Evolutionary conservation across 1,139 yeast genomes (phyloP), one percentile per base, ranked within the genome.

Genomic region (Tardiomyces digboiensis): DNA sequence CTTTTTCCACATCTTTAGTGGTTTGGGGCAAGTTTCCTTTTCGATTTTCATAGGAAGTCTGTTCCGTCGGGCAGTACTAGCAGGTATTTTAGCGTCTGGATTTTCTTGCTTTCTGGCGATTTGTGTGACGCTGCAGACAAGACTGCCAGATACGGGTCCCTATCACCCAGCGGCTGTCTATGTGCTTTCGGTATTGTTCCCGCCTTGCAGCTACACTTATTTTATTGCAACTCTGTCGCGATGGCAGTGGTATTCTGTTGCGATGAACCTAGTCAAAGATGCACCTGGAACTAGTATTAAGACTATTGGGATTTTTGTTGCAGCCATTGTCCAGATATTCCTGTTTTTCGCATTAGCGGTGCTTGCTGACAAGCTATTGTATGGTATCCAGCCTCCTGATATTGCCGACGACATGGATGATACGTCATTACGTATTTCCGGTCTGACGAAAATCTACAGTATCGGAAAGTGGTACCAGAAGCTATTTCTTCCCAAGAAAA

Each of bases 41-140:
- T 50, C 66, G 2, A 49, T 64, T 13, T 56, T 62, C 42, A 47
- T 61, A 16, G 66, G 66, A 7, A 54, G 56, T 36, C 51, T 61
- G 20, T 64, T 64, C 50, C 50, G 53, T 14, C 54, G 53, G 36
- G 60, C 67, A 2, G 66, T 62, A 43, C 44, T 61, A n/a, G 53
- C 68, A 2, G 68, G 68, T 6, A 62, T 64, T 40, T 47, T 59
- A 2, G 54, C 66, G 1, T 58, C 67, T 5, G 66, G 62, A 0
- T 36, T 60, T 1, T 61, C 62, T 5, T 58, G 57, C 16, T 41
- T 64, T n/a, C 47, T 64, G 29, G 68, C 64, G 2, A 54, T 64
- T 36, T 51, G 56, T 47, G 56, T 61, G 2, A 59, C 64, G 14
- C 54, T 64, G 6, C 52, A 58, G 29, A 36, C 46, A 1, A 6